Evolutionary conservation across 83 land plant species (phyloP), one percentile per base, ranked within the genome.

Genomic region (Larix sibirica): DNA sequence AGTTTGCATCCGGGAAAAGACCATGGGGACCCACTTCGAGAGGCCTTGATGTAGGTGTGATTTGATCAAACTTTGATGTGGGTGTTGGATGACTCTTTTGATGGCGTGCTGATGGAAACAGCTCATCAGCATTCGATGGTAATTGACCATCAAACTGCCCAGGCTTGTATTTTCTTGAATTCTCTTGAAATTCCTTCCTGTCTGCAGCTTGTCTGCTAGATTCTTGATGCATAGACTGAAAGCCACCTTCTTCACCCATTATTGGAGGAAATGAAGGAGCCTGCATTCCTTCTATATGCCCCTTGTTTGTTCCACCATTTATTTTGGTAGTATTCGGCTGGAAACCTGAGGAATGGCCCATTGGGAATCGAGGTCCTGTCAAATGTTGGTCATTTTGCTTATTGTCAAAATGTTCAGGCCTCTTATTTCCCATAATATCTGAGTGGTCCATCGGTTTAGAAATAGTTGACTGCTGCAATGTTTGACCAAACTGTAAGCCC

Each of bases 121-220:
- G 66, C 33, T 63, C 76, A 47, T 88, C 88, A 74, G 62, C 69
- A 60, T 79, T 81, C 17, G 83, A 40, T 50, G 59, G 67, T 20
- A 77, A 44, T 44, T 83, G 88, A 82, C 12, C 75, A 78, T 87
- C 87, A 28, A 87, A 84, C 75, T 84, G 81, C 62, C 78, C 83
- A 28, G 89, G 84, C 75, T 82, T 77, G 85, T 54, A 90, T 85
- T 42, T 85, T 80, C 65, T 83, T 85, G 24, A 90, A 83, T 74
- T 82, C 28, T 90, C 90, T 83, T 85, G 24, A 90, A 81, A 84
- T 83, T 77, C 80, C 83, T 63, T 88, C 83, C 81, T 68, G 68
- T 84, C 83, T 54, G 81, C 38, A 79, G 24, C 47, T 5, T 62
- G 82, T 4, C 80, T 75, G 66, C 68, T 62, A 14, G 73, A 56